Conservation (phyloP, 148 eudicot species). For the Fagopyrum tataricum region DNA sequence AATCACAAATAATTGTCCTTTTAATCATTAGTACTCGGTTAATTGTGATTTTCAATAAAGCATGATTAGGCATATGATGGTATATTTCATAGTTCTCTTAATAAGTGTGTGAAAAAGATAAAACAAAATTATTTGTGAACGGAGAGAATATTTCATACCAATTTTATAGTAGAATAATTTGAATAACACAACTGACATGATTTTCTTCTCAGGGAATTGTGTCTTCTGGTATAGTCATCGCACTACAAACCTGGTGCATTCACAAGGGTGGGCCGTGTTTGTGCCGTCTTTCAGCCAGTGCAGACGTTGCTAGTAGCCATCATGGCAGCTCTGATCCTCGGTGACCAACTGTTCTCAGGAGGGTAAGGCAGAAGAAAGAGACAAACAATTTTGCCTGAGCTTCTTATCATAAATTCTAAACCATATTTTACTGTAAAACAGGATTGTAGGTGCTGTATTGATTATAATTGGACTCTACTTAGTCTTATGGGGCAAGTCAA, state of each 20-base stretch:
- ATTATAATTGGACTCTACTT: conserved; percentile 61
- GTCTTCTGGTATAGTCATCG: conserved; percentile 62
- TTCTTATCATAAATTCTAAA: neutral
- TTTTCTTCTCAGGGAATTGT: conserved; percentile 45
- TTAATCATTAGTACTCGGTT: too few relatives aligned
- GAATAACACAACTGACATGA: neutral
- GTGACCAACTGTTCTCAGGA: conserved; percentile 69
- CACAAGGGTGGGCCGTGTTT: conserved; percentile 76
- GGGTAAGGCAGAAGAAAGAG: conserved; percentile 34
- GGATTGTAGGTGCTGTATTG: conserved; percentile 55
- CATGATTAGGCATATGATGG: too few relatives aligned
- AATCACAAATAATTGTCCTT: too few relatives aligned
- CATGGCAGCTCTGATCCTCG: conserved; percentile 55
- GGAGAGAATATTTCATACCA: neutral
- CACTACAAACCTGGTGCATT: conserved; percentile 84
- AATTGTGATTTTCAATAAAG: too few relatives aligned
- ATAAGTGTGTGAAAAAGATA: too few relatives aligned
- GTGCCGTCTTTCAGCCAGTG: conserved; percentile 80
- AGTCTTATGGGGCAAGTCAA: conserved; percentile 73
- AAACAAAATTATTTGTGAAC: too few relatives aligned
- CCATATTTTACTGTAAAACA: conserved; percentile 14
- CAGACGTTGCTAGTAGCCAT: conserved; percentile 75
- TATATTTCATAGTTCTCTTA: too few relatives aligned
- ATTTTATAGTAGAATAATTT: neutral
- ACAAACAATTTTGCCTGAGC: neutral